Conservation (phyloP, 306 rosid species). For the Acacia confusa region DNA sequence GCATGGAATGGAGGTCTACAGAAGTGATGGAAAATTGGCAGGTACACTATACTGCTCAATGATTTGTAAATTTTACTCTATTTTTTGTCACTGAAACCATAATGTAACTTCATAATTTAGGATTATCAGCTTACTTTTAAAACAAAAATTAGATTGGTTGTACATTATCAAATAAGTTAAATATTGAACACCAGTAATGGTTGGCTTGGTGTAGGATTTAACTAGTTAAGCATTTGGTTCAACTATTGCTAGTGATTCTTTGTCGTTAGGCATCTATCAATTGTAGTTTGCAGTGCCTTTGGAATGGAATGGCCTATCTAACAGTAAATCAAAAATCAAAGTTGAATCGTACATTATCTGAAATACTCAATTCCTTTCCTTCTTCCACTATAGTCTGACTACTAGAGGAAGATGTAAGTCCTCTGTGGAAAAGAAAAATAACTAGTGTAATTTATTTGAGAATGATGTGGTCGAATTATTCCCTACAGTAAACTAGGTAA, state of each 20-base stretch:
- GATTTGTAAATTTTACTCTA: not conserved
- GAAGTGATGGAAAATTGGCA: slow-evolving; percentile 86
- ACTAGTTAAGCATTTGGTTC: not conserved
- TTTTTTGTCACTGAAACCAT: not conserved
- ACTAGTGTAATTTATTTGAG: not conserved
- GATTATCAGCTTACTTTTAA: slow-evolving; percentile 1
- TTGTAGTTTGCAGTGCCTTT: not conserved
- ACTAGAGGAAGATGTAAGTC: not conserved
- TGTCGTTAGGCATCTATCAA: not conserved
- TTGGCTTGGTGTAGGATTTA: not conserved
- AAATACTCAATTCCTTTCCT: not conserved
- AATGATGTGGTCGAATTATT: slow-evolving; percentile 7
- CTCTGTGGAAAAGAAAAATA: not conserved
- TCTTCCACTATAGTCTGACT: not conserved
- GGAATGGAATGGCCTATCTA: not conserved
- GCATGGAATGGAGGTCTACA: slow-evolving; percentile 92
- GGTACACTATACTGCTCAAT: slow-evolving; percentile 43
- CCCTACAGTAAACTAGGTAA: not conserved
- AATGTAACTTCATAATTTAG: slow-evolving; percentile 20
- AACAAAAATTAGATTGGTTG: slow-evolving; percentile 11
- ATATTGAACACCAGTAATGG: not conserved
- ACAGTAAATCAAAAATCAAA: not conserved
- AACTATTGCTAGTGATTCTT: not conserved
- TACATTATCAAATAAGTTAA: slow-evolving; percentile 7
- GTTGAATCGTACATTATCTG: not conserved